These are phyloP conservation scores for Hypoxylon sp. DNA, from an alignment of 2,329 filamentous ascomycete genomes.

Conservation along the genomic window DNA sequence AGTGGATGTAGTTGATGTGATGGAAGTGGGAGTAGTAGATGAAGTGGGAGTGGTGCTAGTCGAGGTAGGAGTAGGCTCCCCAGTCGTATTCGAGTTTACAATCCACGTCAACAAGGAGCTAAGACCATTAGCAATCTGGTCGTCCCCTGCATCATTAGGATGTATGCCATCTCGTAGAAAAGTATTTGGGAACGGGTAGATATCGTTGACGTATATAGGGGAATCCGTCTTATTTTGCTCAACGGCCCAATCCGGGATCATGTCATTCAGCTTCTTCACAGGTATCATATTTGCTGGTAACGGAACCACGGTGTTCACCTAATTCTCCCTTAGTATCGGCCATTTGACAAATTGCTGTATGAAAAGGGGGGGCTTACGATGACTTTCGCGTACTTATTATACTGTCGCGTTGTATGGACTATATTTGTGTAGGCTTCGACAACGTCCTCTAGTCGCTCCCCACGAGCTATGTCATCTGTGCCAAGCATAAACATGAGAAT, in stretches of 20 bases:
- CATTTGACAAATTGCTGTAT: neutral
- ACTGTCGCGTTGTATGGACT: slow-evolving; percentile 48
- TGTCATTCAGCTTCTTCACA: slow-evolving; percentile 48
- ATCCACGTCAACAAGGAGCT: slow-evolving; percentile 47
- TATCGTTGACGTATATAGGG: slow-evolving; percentile 53
- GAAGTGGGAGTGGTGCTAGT: too few relatives aligned
- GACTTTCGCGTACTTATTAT: slow-evolving; percentile 52
- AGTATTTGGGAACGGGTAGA: slow-evolving; percentile 43
- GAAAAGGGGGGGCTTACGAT: slow-evolving; percentile 45
- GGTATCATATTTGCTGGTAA: slow-evolving; percentile 43
- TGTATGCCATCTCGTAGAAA: slow-evolving; percentile 53
- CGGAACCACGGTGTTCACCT: slow-evolving; percentile 54
- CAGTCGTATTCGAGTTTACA: slow-evolving; percentile 37
- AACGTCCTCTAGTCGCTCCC: slow-evolving; percentile 47
- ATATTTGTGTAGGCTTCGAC: slow-evolving; percentile 53
- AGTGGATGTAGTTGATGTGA: too few relatives aligned
- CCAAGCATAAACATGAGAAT: slow-evolving; percentile 57
- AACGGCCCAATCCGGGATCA: slow-evolving; percentile 51
- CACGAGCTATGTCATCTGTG: slow-evolving; percentile 53
- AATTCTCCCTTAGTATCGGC: neutral
- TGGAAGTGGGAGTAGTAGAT: too few relatives aligned
- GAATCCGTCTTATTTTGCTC: slow-evolving; percentile 49
- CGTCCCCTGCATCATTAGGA: slow-evolving; percentile 50
- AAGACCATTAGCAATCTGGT: slow-evolving; percentile 46
- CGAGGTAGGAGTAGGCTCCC: slow-evolving; percentile 7